phyloP scores from a whole-genome alignment of 2,329 filamentous ascomycete genomes.

The Podosphaera xanthii region DNA sequence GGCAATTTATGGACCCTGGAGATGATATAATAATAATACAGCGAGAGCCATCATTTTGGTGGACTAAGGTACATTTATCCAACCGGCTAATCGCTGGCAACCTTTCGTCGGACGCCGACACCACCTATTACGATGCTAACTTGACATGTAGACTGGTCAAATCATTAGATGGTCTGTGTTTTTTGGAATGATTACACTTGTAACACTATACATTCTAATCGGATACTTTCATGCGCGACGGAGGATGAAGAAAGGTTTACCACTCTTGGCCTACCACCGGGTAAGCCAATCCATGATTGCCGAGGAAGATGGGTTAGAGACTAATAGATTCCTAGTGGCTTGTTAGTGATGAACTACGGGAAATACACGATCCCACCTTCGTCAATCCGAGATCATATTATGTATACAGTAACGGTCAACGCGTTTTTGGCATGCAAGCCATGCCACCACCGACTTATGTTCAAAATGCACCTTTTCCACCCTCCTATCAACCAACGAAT shows the following conservation, averaged over 20 bases:
- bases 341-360: conserved; percentile 13
- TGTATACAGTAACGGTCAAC: conserved; percentile 18
- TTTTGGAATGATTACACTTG: conserved; percentile 31
- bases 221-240: conserved; percentile 48
- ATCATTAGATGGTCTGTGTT: conserved; percentile 50
- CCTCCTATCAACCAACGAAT: conserved; percentile 28
- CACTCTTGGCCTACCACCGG: conserved; percentile 46
- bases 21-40: neutral
- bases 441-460: conserved; percentile 34
- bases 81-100: neutral
- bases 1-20: neutral
- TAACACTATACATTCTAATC: conserved; percentile 38
- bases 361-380: conserved; percentile 21
- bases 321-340: conserved; percentile 14
- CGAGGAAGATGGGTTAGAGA: neutral
- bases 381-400: conserved; percentile 21
- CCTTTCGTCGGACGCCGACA: neutral
- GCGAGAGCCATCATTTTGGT: conserved; percentile 1
- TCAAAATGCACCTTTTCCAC: conserved; percentile 26
- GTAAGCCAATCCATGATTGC: conserved; percentile 20
- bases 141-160: conserved; percentile 10
- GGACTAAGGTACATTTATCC: neutral
- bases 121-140: neutral
- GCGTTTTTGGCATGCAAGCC: conserved; percentile 24
- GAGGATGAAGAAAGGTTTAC: conserved; percentile 40